phyloP scores from a whole-genome alignment of 2,329 filamentous ascomycete genomes.

The Trematosphaeria pertusa region DNA sequence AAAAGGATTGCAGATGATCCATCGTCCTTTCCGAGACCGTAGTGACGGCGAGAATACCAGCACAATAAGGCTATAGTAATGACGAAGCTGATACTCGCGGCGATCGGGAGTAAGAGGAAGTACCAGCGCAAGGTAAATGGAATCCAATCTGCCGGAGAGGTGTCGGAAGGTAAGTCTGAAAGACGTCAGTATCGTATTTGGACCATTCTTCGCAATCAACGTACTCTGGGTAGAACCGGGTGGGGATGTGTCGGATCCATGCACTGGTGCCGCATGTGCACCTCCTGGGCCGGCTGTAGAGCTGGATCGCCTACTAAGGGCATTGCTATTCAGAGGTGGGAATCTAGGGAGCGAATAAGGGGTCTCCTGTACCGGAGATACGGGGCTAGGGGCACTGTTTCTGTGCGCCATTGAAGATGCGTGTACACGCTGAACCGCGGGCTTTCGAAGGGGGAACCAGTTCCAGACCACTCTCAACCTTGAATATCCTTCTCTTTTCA shows the following conservation, averaged over 20 bases:
- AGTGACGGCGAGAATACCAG: conserved; percentile 16
- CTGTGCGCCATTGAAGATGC: neutral
- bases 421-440: neutral
- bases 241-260: too few relatives aligned
- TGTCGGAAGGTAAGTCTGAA: neutral
- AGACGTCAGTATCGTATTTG: neutral
- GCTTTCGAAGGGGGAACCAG: neutral
- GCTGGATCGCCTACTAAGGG: neutral
- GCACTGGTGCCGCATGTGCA: neutral
- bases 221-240: too few relatives aligned
- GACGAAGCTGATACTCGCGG: conserved; percentile 9
- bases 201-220: neutral
- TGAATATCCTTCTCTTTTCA: too few relatives aligned
- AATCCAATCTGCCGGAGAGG: conserved; percentile 9
- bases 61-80: conserved; percentile 28
- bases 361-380: neutral
- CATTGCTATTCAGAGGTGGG: neutral
- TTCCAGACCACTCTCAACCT: too few relatives aligned
- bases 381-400: neutral
- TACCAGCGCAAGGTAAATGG: conserved; percentile 24
- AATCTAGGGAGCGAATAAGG: neutral
- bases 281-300: neutral
- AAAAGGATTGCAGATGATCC: conserved; percentile 41
- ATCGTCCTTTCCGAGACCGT: conserved; percentile 28
- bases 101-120: conserved; percentile 14